Evolutionary conservation across 1,284 basidiomycete species (phyloP).

Genomic region (Pascua sp.): DNA sequence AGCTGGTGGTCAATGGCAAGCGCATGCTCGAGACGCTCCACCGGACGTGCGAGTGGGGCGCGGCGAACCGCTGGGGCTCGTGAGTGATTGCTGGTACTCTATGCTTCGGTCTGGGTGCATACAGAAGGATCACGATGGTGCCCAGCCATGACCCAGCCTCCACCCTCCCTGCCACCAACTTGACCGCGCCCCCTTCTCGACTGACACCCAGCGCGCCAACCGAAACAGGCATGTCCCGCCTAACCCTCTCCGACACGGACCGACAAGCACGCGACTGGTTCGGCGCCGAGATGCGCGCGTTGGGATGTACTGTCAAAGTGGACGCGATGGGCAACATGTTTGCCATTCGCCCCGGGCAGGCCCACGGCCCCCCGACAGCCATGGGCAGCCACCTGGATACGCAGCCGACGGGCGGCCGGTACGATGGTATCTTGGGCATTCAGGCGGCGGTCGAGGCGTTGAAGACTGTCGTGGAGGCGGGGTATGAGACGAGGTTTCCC

Average conservation of each 20-base stretch:
- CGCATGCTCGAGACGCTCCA: conserved; percentile 37
- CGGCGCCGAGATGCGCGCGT: conserved; percentile 24
- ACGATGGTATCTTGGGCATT: conserved; percentile 36
- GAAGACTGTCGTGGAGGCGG: conserved; percentile 15
- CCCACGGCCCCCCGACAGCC: conserved; percentile 24
- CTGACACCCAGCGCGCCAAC: conserved; percentile 12
- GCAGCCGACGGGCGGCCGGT: conserved; percentile 32
- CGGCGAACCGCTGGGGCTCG: conserved; percentile 15
- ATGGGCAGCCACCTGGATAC: conserved; percentile 37
- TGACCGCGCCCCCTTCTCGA: background rate
- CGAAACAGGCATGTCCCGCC: conserved; percentile 20
- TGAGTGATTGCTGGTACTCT: background rate
- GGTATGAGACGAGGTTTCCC: conserved; percentile 15
- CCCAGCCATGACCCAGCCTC: no score
- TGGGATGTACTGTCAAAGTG: conserved; percentile 34
- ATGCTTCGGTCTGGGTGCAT: no score
- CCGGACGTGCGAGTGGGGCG: conserved; percentile 35
- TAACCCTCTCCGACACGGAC: conserved; percentile 36
- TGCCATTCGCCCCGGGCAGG: conserved; percentile 26
- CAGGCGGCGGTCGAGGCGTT: conserved; percentile 27
- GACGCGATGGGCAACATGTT: conserved; percentile 45
- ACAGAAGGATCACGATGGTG: no score
- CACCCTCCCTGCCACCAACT: background rate
- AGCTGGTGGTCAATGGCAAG: conserved; percentile 22
- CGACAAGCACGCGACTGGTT: conserved; percentile 37